These are phyloP conservation scores for Hygrophoropsis aurantiaca DNA, from an alignment of 768 basidiomycete species.

Conservation along the genomic window DNA sequence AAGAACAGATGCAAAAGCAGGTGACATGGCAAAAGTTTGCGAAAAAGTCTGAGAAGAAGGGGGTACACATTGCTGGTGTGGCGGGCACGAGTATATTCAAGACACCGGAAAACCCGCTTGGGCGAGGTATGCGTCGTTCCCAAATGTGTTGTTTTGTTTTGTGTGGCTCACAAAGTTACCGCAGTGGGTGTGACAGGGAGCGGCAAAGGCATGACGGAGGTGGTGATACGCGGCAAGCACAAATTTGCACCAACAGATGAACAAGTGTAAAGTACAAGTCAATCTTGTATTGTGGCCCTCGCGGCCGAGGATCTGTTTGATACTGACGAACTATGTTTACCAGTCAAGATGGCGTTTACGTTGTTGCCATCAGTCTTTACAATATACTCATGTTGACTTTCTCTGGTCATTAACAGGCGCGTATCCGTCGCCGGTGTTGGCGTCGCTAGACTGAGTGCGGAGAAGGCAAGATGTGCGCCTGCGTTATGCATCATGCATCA, in stretches of 20 bases:
- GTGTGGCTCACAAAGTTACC: conserved; percentile 17
- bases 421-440: conserved; percentile 10
- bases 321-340: not conserved
- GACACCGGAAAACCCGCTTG: conserved; percentile 89
- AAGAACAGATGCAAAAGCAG: conserved; percentile 84
- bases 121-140: conserved; percentile 60
- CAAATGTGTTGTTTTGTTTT: conserved; percentile 3
- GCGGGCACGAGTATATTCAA: conserved; percentile 92
- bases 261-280: not conserved
- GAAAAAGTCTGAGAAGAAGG: conserved; percentile 93
- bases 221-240: conserved; percentile 66
- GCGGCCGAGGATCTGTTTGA: too few species aligned
- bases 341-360: conserved; percentile 15
- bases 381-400: conserved; percentile 21
- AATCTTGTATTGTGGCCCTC: too few species aligned
- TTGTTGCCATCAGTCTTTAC: conserved; percentile 20
- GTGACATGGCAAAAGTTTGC: conserved; percentile 93
- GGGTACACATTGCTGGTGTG: conserved; percentile 85
- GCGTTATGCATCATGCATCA: too few species aligned
- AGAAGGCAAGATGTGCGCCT: too few species aligned
- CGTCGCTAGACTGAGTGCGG: too few species aligned
- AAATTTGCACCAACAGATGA: conserved; percentile 63
- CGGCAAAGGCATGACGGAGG: conserved; percentile 86
- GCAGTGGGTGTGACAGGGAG: conserved; percentile 90
- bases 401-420: conserved; percentile 27